Evolutionary conservation across 805 yeast genomes (phyloP), one percentile per base, ranked within the genome.

Genomic region (Cyberlindnera xishuangbannaensis): DNA sequence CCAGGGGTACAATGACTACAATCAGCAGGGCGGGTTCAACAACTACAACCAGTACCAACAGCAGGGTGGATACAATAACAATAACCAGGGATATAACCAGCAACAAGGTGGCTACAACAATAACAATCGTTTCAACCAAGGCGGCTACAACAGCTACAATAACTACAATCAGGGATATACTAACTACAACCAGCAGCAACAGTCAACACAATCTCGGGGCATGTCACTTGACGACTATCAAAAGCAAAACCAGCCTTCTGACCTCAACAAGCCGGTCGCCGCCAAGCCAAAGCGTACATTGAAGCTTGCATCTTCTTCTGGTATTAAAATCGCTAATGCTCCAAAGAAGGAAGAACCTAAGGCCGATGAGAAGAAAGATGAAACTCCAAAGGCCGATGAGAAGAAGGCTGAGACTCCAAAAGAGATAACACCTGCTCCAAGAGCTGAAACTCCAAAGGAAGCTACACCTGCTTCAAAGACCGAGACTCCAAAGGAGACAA

Each of bases 211-310:
- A 39, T 57, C 51, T 39, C 67, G 65, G 49, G 79, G 78, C 41
- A 77, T 84, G 85, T 72, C 88, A 25, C 68, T 85, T 49, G 94
- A 86, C 34, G 95, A 84, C 45, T 85, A 76, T 63, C 80, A 83
- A 55, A 79, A 79, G 55, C 11, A 8, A 8, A 7, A 7, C 14
- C 83, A 78, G 44, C 34, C 37, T 26, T 32, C 40, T 14, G 35
- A 34, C 31, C 28, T 27, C 31, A 36, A 29, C 35, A 34, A 27
- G 30, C 41, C 33, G 10, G 31, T 39, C 13, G n/a, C n/a, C n/a
- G n/a, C n/a, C n/a, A 40, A 51, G 50, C 59, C 72, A 33, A 71
- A 72, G 55, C 80, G 82, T 37, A 83, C 77, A 30, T 68, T 82
- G 58, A 80, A 79, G 55, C 66, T 83, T 55, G 77, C 78, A 23